These are phyloP conservation scores for Salix koriyanagi DNA, from an alignment of 345 rosid species.

Conservation along the genomic window DNA sequence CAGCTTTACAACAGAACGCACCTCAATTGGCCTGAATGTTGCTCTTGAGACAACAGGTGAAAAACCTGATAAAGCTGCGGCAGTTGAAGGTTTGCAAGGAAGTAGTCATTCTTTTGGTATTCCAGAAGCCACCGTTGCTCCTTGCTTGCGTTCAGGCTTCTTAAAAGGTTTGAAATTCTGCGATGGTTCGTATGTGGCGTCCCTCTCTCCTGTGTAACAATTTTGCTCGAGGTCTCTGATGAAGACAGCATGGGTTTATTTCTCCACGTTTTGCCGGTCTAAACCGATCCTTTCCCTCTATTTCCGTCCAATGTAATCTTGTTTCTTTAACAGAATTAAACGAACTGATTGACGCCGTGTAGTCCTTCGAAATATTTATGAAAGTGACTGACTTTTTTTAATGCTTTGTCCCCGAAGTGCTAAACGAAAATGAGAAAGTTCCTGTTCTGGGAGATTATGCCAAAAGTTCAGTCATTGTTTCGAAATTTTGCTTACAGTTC, in stretches of 20 bases:
- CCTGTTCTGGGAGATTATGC: background rate
- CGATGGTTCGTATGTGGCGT: slow-evolving; percentile 54
- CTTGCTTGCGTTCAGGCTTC: slow-evolving; percentile 49
- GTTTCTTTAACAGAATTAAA: background rate
- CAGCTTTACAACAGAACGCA: slow-evolving; percentile 72
- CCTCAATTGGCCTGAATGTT: slow-evolving; percentile 67
- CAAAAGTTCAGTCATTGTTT: background rate
- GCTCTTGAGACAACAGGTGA: slow-evolving; percentile 39
- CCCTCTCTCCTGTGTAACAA: slow-evolving; percentile 49
- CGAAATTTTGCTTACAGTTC: background rate
- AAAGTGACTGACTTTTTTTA: too few species aligned
- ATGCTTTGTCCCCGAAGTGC: too few species aligned
- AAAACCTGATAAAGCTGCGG: slow-evolving; percentile 27
- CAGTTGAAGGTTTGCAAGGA: slow-evolving; percentile 20
- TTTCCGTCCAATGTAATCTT: background rate
- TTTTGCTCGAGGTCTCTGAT: background rate
- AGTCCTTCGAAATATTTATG: background rate
- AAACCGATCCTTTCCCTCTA: background rate
- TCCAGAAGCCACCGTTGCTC: slow-evolving; percentile 42
- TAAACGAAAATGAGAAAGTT: too few species aligned
- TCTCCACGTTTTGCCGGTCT: background rate
- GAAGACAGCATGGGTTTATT: background rate
- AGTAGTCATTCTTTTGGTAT: slow-evolving; percentile 33
- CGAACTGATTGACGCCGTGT: background rate
- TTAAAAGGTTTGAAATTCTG: slow-evolving; percentile 67